Conservation (phyloP, 805 yeast genomes). For the Yamadazyma takamatsuzukensis region DNA sequence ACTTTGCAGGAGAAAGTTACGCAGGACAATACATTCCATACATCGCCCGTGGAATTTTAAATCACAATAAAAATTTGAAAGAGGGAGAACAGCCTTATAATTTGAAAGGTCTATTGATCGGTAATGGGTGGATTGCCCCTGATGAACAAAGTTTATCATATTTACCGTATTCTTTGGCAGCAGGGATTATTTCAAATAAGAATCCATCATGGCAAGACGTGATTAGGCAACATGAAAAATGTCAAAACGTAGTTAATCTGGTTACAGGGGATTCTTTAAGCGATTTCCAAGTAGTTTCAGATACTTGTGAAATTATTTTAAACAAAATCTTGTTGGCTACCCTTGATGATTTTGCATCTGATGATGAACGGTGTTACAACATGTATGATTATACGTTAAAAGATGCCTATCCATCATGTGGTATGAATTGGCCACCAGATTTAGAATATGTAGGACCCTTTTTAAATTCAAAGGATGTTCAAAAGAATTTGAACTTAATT, state of each 20-base stretch:
- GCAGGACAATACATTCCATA: slow-evolving; percentile 97
- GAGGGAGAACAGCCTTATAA: slow-evolving; percentile 27
- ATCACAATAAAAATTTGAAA: slow-evolving; percentile 32
- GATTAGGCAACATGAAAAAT: slow-evolving; percentile 49
- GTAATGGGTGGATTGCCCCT: slow-evolving; percentile 95
- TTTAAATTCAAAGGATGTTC: slow-evolving; percentile 44
- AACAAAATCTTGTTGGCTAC: slow-evolving; percentile 33
- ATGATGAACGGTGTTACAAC: slow-evolving; percentile 62
- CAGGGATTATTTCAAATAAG: slow-evolving; percentile 47
- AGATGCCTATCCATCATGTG: slow-evolving; percentile 83
- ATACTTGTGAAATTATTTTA: slow-evolving; percentile 48
- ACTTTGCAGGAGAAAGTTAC: slow-evolving; percentile 90
- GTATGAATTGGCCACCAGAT: slow-evolving; percentile 86
- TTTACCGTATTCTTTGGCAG: slow-evolving; percentile 62
- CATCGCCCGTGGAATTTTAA: slow-evolving; percentile 61
- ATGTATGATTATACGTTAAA: slow-evolving; percentile 73
- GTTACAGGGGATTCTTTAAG: slow-evolving; percentile 14
- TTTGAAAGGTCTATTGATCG: slow-evolving; percentile 69
- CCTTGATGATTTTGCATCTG: slow-evolving; percentile 18
- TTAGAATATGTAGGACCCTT: slow-evolving; percentile 48
- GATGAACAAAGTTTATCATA: slow-evolving; percentile 77
- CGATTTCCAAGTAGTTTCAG: slow-evolving; percentile 22
- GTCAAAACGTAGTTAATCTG: slow-evolving; percentile 51
- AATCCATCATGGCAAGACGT: slow-evolving; percentile 40
- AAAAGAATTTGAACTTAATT: slow-evolving; percentile 46